Base-by-base conservation (phyloP, 148 eudicot genomes). In the Rhododendron simsii region DNA sequence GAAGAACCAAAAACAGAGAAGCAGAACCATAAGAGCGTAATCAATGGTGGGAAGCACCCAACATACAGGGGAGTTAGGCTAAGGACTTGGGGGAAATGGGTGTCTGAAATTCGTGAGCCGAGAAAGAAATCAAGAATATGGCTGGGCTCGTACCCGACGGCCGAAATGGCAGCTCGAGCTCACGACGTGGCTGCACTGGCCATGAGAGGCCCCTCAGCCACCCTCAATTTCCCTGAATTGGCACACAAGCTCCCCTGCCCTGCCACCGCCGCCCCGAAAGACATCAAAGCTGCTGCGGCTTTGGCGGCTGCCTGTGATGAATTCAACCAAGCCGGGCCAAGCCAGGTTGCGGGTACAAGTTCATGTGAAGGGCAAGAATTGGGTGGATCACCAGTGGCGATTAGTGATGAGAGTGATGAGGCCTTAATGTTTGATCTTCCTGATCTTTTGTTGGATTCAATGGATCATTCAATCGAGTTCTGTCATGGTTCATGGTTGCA, bases 141-240 rank as follows among this genome's bases (percentile, higher is more conserved):
- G 90, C 90, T 88, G 21, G 90, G 90, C 4, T 78, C 90, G 0
- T 88, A 48, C 12, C 83, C 85, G 3, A 86, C 87, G n/a, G 86
- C 90, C 9, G 88, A 88, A 30, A 88, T 86, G 90, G 90, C 90
- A 1, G 90, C 90, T 50, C 87, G 90, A 26, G 90, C 90, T 30
- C 90, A 88, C 35, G 90, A 88, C 30, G 90, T 88, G 44, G 90
- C 90, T 2, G 87, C 88, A 3, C 30, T 83, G 28, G 90, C 90
- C 53, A 82, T 88, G 28, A 86, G 84, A 55, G 90, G 90, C 53
- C 8, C 69, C 37, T 86, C 77, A 7, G 89, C 85, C 30, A 77
- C 79, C 67, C 89, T 88, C 28, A 88, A 88, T 7, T 88, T 88
- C 81, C 89, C 89, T 2, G 21, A 85, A 12, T 55, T 76, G 44